phyloP scores from a whole-genome alignment of 2,329 filamentous ascomycete species.

The Fusarium udum region DNA sequence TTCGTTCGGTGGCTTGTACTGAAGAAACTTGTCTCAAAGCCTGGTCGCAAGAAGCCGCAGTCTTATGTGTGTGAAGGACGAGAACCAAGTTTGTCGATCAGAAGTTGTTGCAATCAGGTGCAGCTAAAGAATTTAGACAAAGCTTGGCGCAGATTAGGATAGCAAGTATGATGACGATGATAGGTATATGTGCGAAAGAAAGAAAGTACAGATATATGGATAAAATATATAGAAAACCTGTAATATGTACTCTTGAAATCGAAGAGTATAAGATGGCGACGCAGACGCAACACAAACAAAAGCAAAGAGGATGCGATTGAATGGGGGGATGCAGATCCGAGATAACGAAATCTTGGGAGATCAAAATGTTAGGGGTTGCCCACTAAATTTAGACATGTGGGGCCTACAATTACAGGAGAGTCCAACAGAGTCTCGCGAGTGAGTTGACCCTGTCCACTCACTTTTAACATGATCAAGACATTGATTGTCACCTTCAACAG shows the following conservation, averaged over 20 bases:
- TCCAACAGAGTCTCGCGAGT: not conserved
- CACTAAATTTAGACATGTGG: constrained; percentile 7
- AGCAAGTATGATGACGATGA: not conserved
- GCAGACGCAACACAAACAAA: not conserved
- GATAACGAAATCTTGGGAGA: constrained; percentile 31
- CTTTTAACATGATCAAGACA: not conserved
- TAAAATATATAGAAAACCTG: not conserved
- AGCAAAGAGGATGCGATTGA: constrained; percentile 11
- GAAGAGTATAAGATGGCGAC: not conserved
- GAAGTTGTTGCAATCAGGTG: not conserved
- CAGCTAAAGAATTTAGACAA: constrained; percentile 7
- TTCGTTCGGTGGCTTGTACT: not conserved
- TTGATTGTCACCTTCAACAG: not conserved
- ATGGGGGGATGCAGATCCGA: constrained; percentile 5
- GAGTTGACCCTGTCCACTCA: not conserved
- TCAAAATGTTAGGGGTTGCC: constrained; percentile 24
- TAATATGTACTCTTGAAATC: constrained; percentile 10
- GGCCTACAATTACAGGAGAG: not conserved
- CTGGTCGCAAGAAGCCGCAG: not conserved
- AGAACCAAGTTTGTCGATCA: not conserved
- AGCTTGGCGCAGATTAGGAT: not conserved
- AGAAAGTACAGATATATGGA: not conserved
- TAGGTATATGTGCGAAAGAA: not conserved
- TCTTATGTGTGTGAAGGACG: not conserved
- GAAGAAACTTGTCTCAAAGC: not conserved